phyloP scores from a whole-genome alignment of 2,329 filamentous ascomycete genomes.

The Fusarium xylarioides region DNA sequence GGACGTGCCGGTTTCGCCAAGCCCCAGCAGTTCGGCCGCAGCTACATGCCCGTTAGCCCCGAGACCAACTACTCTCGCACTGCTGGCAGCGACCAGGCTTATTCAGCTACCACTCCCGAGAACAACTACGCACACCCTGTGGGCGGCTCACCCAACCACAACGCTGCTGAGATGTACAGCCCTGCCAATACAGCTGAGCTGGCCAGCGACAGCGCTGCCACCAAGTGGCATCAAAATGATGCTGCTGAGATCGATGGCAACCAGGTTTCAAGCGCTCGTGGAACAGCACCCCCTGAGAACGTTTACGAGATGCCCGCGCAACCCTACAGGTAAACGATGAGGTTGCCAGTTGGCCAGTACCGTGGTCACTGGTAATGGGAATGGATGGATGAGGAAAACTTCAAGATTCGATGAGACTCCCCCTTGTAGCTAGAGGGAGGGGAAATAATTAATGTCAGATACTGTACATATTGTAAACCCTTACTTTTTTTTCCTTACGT shows the following conservation, averaged over 20 bases:
- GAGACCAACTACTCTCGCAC: slow-evolving; percentile 34
- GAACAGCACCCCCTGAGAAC: slow-evolving; percentile 43
- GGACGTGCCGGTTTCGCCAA: slow-evolving; percentile 53
- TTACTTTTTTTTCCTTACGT: slow-evolving; percentile 32
- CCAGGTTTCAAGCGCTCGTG: slow-evolving; percentile 43
- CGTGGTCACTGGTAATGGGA: neutral
- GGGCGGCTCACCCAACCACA: slow-evolving; percentile 27
- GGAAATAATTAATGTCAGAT: slow-evolving; percentile 44
- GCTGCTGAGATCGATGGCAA: slow-evolving; percentile 53
- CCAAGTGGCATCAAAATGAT: slow-evolving; percentile 48
- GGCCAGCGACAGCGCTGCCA: slow-evolving; percentile 44
- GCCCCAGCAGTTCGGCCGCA: slow-evolving; percentile 47
- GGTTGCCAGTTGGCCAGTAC: neutral
- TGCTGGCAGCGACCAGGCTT: slow-evolving; percentile 24
- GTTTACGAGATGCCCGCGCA: slow-evolving; percentile 56
- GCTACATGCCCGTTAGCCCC: slow-evolving; percentile 43
- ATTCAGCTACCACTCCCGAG: slow-evolving; percentile 32
- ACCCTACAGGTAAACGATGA: slow-evolving; percentile 46
- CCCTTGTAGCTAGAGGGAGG: slow-evolving; percentile 12
- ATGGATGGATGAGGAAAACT: slow-evolving; percentile 19
- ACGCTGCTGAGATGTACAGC: slow-evolving; percentile 39
- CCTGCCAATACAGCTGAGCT: slow-evolving; percentile 46
- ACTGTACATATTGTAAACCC: slow-evolving; percentile 44
- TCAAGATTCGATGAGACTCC: slow-evolving; percentile 25
- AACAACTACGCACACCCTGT: slow-evolving; percentile 39